phyloP scores from a whole-genome alignment of 176 grass and related monocot species.

The Juncus effusus region DNA sequence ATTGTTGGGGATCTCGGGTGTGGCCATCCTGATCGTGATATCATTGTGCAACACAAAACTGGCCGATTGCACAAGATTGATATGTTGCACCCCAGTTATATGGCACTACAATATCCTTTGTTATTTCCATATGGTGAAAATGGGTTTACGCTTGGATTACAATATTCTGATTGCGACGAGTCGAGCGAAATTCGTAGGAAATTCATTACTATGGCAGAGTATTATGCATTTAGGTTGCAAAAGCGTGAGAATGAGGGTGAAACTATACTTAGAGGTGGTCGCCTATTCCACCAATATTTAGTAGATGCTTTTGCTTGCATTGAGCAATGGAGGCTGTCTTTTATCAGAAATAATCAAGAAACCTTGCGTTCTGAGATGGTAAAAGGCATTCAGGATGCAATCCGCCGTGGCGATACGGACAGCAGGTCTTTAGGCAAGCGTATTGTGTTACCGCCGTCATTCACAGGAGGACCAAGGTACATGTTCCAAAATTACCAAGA shows the following conservation, averaged over 20 bases:
- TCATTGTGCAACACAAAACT: too few species aligned
- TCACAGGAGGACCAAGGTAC: too few species aligned
- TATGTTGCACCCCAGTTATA: too few species aligned
- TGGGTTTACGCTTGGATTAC: background rate
- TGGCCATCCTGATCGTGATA: too few species aligned
- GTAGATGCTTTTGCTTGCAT: background rate
- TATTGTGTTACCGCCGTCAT: background rate
- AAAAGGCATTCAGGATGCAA: background rate
- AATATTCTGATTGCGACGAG: accelerated
- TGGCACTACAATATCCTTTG: background rate
- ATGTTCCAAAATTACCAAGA: too few species aligned
- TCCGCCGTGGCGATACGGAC: background rate
- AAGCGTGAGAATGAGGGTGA: background rate
- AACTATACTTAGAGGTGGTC: background rate
- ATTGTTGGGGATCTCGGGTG: too few species aligned
- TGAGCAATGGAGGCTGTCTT: background rate
- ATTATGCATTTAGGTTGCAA: background rate
- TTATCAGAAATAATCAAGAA: too few species aligned
- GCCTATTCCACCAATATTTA: background rate
- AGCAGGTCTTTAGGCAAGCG: background rate
- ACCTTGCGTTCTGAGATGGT: too few species aligned
- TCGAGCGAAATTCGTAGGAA: too few species aligned
- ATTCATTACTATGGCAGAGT: too few species aligned
- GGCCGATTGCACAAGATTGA: too few species aligned
- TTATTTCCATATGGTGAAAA: slow-evolving; percentile 1